Evolutionary conservation across 2,329 filamentous ascomycete genomes (phyloP).

Genomic region (Venturiaceae sp.): DNA sequence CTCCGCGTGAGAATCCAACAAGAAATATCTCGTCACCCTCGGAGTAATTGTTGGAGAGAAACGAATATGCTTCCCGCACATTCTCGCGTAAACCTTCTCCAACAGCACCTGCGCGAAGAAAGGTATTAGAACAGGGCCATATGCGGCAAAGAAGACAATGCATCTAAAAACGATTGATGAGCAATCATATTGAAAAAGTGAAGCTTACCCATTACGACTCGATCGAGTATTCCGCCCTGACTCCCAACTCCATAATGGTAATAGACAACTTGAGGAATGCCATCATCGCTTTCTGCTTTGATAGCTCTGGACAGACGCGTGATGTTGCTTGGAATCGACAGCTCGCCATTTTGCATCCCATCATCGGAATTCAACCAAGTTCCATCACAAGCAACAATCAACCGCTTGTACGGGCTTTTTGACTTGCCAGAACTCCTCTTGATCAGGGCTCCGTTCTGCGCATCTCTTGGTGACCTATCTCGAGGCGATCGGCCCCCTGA

Average conservation of each 20-base stretch:
- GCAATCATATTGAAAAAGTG: neutral
- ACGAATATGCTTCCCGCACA: conserved; percentile 39
- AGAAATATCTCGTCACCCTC: conserved; percentile 41
- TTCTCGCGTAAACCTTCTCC: conserved; percentile 38
- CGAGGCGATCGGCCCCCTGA: neutral
- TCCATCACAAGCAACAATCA: conserved; percentile 13
- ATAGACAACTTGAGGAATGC: conserved; percentile 40
- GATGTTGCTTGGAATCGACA: conserved; percentile 38
- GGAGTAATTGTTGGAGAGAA: conserved; percentile 43
- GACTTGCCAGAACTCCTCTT: neutral
- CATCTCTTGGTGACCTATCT: neutral
- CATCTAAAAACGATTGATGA: neutral
- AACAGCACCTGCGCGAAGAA: conserved; percentile 23
- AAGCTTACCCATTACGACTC: conserved; percentile 24
- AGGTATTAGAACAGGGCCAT: neutral
- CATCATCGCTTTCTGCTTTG: conserved; percentile 35
- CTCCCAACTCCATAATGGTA: conserved; percentile 41
- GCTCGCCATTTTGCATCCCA: conserved; percentile 31
- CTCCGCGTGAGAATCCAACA: conserved; percentile 38
- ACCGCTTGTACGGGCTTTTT: neutral
- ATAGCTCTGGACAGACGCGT: conserved; percentile 40
- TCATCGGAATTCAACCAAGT: conserved; percentile 42
- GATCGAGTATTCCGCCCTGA: conserved; percentile 31
- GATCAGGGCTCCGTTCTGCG: neutral
- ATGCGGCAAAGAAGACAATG: neutral